Percentiles rank a stretch among this genome's conserved stretches.
Conservation (phyloP, 1,284 basidiomycete species). For the Clitocybe nebularis region DNA sequence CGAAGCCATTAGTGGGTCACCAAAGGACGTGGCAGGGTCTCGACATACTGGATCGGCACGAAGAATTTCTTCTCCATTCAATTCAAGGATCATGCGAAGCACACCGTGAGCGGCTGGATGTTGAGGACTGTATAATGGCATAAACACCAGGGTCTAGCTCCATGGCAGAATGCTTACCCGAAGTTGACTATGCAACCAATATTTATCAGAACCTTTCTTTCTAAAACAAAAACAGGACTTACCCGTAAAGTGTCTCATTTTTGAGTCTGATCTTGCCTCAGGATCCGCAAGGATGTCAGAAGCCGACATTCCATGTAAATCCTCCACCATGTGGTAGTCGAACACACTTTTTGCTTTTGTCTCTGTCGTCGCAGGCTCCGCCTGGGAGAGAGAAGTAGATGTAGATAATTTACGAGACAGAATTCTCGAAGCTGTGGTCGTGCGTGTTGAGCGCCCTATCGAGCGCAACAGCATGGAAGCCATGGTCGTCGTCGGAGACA, state of each 20-base stretch:
- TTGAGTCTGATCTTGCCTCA: slow-evolving; percentile 70
- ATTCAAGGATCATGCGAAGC: slow-evolving; percentile 93
- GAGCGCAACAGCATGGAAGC: slow-evolving; percentile 49
- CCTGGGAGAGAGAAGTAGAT: slow-evolving; percentile 25
- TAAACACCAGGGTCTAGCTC: not conserved
- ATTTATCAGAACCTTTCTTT: slow-evolving; percentile 9
- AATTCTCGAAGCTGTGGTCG: slow-evolving; percentile 20
- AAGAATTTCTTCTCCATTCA: slow-evolving; percentile 95
- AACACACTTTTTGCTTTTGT: slow-evolving; percentile 43
- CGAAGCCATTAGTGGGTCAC: not conserved
- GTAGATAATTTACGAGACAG: slow-evolving; percentile 29
- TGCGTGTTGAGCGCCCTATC: slow-evolving; percentile 31
- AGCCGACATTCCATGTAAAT: slow-evolving; percentile 75
- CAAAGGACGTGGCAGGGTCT: slow-evolving; percentile 1
- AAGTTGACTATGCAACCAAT: slow-evolving; percentile 69
- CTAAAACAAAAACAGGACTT: slow-evolving; percentile 24
- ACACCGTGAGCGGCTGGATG: slow-evolving; percentile 99
- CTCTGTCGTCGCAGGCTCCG: slow-evolving; percentile 22
- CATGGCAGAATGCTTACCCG: slow-evolving; percentile 47
- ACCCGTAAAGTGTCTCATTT: slow-evolving; percentile 92
- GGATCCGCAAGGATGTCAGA: slow-evolving; percentile 77
- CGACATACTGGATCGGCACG: slow-evolving; percentile 80
- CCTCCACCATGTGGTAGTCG: slow-evolving; percentile 73
- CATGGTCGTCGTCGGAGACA: slow-evolving; percentile 36
- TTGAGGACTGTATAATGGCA: slow-evolving; percentile 63